Percentiles rank a stretch among this genome's conserved stretches.
Evolutionary conservation across 2,329 filamentous ascomycete species (phyloP).

Genomic region (Fusarium lateritium): DNA sequence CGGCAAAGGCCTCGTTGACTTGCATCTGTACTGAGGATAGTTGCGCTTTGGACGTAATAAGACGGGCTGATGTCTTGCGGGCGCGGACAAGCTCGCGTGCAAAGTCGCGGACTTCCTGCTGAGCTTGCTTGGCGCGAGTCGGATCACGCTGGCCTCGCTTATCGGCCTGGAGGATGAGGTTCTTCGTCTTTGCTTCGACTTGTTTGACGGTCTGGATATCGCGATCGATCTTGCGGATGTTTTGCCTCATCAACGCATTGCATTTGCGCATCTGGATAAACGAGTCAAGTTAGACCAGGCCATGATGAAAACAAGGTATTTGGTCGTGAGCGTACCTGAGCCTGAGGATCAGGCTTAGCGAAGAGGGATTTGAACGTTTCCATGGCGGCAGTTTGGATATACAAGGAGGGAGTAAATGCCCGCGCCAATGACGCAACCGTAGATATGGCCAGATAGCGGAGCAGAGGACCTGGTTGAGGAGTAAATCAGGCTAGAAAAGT

Average conservation of each 20-base stretch:
- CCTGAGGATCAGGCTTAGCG: constrained; percentile 92
- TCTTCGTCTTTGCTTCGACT: constrained; percentile 87
- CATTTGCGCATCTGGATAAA: constrained; percentile 88
- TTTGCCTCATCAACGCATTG: constrained; percentile 88
- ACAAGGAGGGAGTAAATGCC: constrained; percentile 19
- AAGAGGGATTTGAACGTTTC: constrained; percentile 89
- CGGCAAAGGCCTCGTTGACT: constrained; percentile 94
- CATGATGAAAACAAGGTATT: neutral
- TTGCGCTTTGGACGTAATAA: constrained; percentile 91
- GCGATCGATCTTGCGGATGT: constrained; percentile 94
- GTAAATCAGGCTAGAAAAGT: neutral
- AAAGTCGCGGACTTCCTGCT: constrained; percentile 87
- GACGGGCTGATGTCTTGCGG: constrained; percentile 80
- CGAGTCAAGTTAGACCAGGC: constrained; percentile 9
- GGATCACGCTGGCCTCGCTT: constrained; percentile 86
- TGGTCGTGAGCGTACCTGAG: constrained; percentile 75
- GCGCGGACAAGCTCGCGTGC: constrained; percentile 88
- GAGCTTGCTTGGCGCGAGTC: constrained; percentile 82
- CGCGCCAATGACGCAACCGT: constrained; percentile 48
- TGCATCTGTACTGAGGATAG: constrained; percentile 96
- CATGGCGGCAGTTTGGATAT: constrained; percentile 69
- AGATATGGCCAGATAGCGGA: constrained; percentile 33
- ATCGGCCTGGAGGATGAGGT: constrained; percentile 86
- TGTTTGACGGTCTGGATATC: constrained; percentile 85
- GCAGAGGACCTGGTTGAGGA: constrained; percentile 1